Evolutionary conservation across 352 stramenopile genomes (phyloP), one percentile per base, ranked within the genome.

Genomic region (Globisporangium acanthophoron): DNA sequence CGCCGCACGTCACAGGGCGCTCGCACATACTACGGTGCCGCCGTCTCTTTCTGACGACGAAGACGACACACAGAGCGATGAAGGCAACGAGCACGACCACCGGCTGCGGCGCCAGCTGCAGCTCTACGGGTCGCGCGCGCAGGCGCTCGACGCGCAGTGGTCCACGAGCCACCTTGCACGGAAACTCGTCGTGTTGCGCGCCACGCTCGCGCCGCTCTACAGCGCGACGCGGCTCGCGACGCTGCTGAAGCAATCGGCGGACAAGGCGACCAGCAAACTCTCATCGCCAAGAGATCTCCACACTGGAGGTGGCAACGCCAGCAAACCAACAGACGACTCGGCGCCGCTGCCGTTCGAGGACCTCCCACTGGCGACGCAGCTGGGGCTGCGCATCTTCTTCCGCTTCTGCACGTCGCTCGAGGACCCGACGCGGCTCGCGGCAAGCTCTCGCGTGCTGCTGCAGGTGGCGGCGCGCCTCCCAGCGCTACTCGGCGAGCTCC

Each of bases 301-400:
- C 24, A 27, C 24, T 27, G 24, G 24, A 27, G 0, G 13, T 2
- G n/a, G 3, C 33, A 7, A 6, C 8, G 2, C 11, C 9, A 44
- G n/a, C 16, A 70, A 54, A 27, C 21, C 21, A 49, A 53, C 24
- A 46, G 41, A 43, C 5, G 65, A 65, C 24, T n/a, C 52, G 12
- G 33, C 47, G 2, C 64, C 75, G 12, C 54, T 76, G 13, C 44
- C 62, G 0, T 46, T 90, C 16, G 60, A 73, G 3, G 76, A 87
- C 3, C 41, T 86, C 0, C 62, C 83, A 0, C 33, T 67, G 12
- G 35, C 66, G 33, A 80, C 70, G 5, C 84, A 94, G 56, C 56
- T 91, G 5, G 75, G 66, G 31, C 55, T 94, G n/a, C 69, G 66
- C 21, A 71, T 92, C 52, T 92, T 94, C 58, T 92, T 90, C 47